A percentile compares a stretch with the other conserved stretches of the same genome.
phyloP scores from a whole-genome alignment of 1,139 yeast species.

The Yamadazyma siamensis region DNA sequence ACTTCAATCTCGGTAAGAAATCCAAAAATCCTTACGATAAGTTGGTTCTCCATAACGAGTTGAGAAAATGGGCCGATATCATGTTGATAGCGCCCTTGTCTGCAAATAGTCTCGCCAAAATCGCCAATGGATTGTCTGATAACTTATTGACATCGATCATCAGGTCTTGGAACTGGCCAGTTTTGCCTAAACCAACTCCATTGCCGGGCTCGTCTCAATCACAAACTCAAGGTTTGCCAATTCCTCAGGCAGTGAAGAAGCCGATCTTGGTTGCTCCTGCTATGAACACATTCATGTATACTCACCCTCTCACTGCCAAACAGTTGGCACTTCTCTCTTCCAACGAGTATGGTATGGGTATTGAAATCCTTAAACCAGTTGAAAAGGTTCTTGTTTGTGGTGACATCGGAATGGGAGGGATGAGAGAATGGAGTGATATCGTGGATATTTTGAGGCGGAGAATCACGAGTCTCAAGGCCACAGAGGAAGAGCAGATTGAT shows the following conservation, averaged over 20 bases:
- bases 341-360: conserved; percentile 44
- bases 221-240: too few species aligned
- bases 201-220: too few species aligned
- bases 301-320: conserved; percentile 86
- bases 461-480: conserved; percentile 32
- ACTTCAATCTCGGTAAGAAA: conserved; percentile 20
- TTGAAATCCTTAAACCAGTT: conserved; percentile 84
- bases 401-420: conserved; percentile 96
- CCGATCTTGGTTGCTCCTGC: conserved; percentile 94
- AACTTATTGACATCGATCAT: conserved; percentile 80
- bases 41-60: conserved; percentile 74
- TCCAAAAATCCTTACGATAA: conserved; percentile 40
- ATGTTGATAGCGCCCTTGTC: conserved; percentile 88
- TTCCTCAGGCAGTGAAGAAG: conserved; percentile 33
- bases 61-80: conserved; percentile 94
- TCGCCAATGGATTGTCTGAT: conserved; percentile 88
- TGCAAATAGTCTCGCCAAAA: conserved; percentile 89
- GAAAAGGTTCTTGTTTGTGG: conserved; percentile 94
- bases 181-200: conserved; percentile 1
- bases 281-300: conserved; percentile 95
- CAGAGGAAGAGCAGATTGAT: conserved; percentile 29
- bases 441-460: conserved; percentile 72
- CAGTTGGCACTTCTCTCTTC: conserved; percentile 59
- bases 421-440: conserved; percentile 95
- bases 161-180: conserved; percentile 83